Base-by-base conservation (phyloP, 768 basidiomycete species). In the Leccinum arenicola region DNA sequence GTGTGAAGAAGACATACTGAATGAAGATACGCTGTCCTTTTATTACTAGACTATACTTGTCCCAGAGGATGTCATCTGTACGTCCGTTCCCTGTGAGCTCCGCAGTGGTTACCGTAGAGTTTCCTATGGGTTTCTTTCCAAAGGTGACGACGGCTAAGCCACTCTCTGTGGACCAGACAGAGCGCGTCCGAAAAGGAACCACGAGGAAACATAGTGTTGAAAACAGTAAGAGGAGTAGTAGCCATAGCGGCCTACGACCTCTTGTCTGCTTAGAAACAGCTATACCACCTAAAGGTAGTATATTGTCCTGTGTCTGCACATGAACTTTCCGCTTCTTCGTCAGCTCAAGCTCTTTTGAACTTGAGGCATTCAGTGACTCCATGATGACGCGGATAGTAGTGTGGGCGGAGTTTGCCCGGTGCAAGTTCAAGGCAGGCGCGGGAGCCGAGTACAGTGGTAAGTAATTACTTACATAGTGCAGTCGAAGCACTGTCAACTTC, bases 21-120 rank as follows among this genome's bases (percentile, higher is more conserved):
- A 92, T 70, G 63, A 92, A 89, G 19, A 89, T 69, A 15, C 91
- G 78, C 64, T 90, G 89, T 4, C 84, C 86, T 47, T 83, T 80
- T 43, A 92, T 64, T 56, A 86, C 78, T 10, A 93, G 75, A 67
- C 86, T 89, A 69, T 88, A 88, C 63, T 84, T 86, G 70, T 92
- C 90, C 83, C 82, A 83, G 57, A 76, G 65, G 25, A 81, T 76
- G 27, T 75, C 73, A 11, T 72, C 68, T 14, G 77, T 78, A 45
- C 68, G 72, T 52, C 72, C 72, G 49, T 75, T 73, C 7, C 74
- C 69, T 8, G 52, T 61, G 23, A 73, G 50, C 19, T 50, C 52
- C 6, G 53, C 35, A 15, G 58, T 40, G 11, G 61, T 35, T 27
- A 25, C 31, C 3, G 50, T 36, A 33, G 56, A 50, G 12, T 56